These are phyloP conservation scores for Globisporangium emineosum DNA, from an alignment of 352 stramenopile species.

Conservation along the genomic window DNA sequence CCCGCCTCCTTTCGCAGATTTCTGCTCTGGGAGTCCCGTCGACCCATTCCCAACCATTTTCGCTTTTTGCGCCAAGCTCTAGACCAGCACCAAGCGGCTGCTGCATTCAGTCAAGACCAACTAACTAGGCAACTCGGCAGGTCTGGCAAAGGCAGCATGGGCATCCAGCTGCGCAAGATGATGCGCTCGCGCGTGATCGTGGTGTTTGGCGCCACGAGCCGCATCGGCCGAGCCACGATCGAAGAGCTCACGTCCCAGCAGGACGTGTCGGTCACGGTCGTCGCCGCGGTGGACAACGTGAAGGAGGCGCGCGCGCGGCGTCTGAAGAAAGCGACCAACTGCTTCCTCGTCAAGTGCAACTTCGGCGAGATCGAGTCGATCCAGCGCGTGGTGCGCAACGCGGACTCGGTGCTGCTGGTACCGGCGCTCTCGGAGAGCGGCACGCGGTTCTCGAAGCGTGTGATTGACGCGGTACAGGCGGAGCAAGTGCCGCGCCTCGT, in stretches of 20 bases:
- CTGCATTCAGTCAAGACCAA: neutral
- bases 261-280: slow-evolving; percentile 43
- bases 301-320: slow-evolving; percentile 46
- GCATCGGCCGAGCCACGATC: slow-evolving; percentile 54
- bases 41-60: neutral
- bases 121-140: no score
- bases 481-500: slow-evolving; percentile 55
- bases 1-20: slow-evolving; percentile 3
- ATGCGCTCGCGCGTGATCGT: slow-evolving; percentile 60
- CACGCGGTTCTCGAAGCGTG: slow-evolving; percentile 59
- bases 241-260: slow-evolving; percentile 40
- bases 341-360: slow-evolving; percentile 57
- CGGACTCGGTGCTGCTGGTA: slow-evolving; percentile 62
- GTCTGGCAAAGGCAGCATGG: no score
- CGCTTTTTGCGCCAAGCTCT: neutral
- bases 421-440: slow-evolving; percentile 55
- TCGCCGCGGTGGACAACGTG: slow-evolving; percentile 53
- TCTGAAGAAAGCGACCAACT: slow-evolving; percentile 52
- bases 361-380: slow-evolving; percentile 45
- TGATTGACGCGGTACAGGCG: slow-evolving; percentile 49
- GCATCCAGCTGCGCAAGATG: slow-evolving; percentile 57
- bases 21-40: neutral
- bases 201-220: slow-evolving; percentile 72
- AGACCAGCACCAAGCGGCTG: neutral
- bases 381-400: slow-evolving; percentile 60